Conservation (phyloP, 169 alveolate genomes). For the Cryptosporidium baileyi region DNA sequence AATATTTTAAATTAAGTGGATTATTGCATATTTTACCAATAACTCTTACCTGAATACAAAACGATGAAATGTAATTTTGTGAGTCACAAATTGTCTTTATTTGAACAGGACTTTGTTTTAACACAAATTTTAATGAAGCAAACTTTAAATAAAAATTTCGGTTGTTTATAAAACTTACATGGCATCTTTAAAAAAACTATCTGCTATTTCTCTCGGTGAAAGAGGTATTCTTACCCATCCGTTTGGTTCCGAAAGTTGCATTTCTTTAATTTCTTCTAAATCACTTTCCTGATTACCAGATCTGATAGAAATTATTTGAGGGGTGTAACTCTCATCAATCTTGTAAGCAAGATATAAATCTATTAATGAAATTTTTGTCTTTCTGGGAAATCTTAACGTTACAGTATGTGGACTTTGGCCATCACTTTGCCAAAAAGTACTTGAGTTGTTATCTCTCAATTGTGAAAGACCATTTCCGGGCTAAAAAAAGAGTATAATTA, state of each 20-base stretch:
- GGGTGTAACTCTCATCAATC: slow-evolving; percentile 85
- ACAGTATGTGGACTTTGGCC: slow-evolving; percentile 85
- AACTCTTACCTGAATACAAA: slow-evolving; percentile 63
- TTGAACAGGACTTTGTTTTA: slow-evolving; percentile 71
- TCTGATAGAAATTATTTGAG: slow-evolving; percentile 80
- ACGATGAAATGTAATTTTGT: slow-evolving; percentile 66
- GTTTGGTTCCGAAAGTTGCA: slow-evolving; percentile 66
- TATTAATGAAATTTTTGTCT: slow-evolving; percentile 79
- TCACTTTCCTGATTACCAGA: slow-evolving; percentile 80
- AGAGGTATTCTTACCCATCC: slow-evolving; percentile 70
- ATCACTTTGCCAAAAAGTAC: slow-evolving; percentile 86
- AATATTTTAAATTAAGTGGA: slow-evolving; percentile 2
- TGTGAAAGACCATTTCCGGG: slow-evolving; percentile 78
- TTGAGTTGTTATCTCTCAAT: slow-evolving; percentile 82
- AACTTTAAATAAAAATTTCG: slow-evolving; percentile 72
- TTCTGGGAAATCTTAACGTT: slow-evolving; percentile 80
- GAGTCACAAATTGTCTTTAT: slow-evolving; percentile 78
- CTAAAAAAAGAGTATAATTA: neutral
- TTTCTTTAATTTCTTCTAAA: slow-evolving; percentile 70
- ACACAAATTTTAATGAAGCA: slow-evolving; percentile 71
- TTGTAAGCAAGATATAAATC: slow-evolving; percentile 81
- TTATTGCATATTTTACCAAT: neutral
- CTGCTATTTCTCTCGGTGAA: slow-evolving; percentile 72
- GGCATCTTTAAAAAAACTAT: slow-evolving; percentile 77
- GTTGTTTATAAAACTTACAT: slow-evolving; percentile 75